Evolutionary conservation across 352 stramenopile genomes (phyloP), one percentile per base, ranked within the genome.

Genomic region (Pythium utonaiense): DNA sequence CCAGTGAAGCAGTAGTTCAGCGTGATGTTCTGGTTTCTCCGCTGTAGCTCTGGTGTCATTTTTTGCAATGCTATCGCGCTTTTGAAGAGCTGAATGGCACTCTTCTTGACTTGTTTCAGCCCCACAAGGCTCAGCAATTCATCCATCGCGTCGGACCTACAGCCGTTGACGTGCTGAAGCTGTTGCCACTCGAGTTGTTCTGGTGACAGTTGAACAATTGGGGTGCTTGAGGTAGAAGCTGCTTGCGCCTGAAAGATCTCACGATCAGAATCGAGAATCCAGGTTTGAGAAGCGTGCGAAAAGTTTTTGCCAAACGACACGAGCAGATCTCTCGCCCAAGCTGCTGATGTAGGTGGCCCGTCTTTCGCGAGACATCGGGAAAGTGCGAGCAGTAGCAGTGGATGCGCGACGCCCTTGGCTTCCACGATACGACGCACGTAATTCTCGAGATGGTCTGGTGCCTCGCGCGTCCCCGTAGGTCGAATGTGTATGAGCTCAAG

Each of bases 1-100:
- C 83, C 83, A 19, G 83, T 61, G 42, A 91, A 92, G 61, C 80
- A 92, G 44, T 86, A 92, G 55, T 92, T 92, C 42, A 86, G 71
- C 3, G 76, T 52, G 33, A 80, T 74, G 14, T 62, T 24, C 55
- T 95, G 94, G 62, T 88, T 84, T 66, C 89, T 93, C 7, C 83
- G 67, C 52, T 83, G 75, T 9, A 62, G 28, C 2, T 47, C 40
- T 6, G 63, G 30, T 16, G 79, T 74, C 62, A 96, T 78, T 36
- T 74, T 55, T 47, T 78, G 71, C 6, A 94, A 50, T 3, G 70
- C 67, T 16, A 93, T 64, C 8, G 80, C 81, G 28, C 67, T 83
- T 67, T 90, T 88, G 51, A 91, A 96, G 27, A 96, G 52, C 27
- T 82, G 75, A 0, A 93, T 67, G 0, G 86, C 86, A 57, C 63